phyloP scores from a whole-genome alignment of 169 alveolate genomes.

The Plasmodium berghei region DNA sequence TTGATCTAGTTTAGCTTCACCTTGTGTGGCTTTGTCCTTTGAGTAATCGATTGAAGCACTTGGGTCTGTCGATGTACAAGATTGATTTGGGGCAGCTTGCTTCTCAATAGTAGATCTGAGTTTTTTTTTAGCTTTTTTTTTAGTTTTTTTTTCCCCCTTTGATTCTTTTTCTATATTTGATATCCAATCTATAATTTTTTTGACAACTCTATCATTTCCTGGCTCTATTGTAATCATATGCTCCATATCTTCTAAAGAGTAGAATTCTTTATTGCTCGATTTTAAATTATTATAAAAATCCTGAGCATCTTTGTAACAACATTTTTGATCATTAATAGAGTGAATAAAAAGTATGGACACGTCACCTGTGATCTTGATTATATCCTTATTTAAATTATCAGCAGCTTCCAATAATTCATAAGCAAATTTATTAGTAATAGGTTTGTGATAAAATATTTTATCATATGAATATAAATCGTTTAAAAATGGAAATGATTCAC shows the following conservation, averaged over 20 bases:
- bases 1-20: too few relatives aligned
- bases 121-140: too few relatives aligned
- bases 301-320: not conserved
- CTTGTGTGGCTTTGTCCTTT: too few relatives aligned
- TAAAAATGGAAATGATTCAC: constrained; percentile 10
- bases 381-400: constrained; percentile 16
- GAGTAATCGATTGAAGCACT: too few relatives aligned
- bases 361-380: not conserved
- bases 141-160: too few relatives aligned
- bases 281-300: constrained; percentile 3
- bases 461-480: constrained; percentile 13
- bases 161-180: not conserved
- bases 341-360: constrained; percentile 1
- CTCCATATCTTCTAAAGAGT: constrained; percentile 19
- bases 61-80: too few relatives aligned
- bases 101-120: too few relatives aligned
- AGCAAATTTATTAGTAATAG: constrained; percentile 14
- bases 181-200: constrained; percentile 18
- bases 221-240: constrained; percentile 31
- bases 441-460: not conserved
- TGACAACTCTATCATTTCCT: constrained; percentile 15
- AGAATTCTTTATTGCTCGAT: constrained; percentile 14
- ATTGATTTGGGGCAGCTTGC: too few relatives aligned
- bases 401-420: constrained; percentile 11
- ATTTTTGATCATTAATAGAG: constrained; percentile 8